Evolutionary conservation across 139 green algal species (phyloP), one percentile per base, ranked within the genome.

Genomic region (Limnomonas spitsbergensis): DNA sequence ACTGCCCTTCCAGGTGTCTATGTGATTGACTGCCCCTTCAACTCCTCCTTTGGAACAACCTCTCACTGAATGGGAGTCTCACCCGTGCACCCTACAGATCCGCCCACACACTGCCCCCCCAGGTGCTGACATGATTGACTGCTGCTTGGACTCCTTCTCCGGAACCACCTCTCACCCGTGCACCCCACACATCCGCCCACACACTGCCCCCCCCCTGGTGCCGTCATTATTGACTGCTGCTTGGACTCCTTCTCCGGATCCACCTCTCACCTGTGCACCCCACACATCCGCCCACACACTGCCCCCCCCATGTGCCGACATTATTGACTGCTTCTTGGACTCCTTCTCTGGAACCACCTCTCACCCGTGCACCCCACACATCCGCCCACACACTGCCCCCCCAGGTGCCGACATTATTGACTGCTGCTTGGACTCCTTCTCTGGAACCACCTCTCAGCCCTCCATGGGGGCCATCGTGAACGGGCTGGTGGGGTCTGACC

Each of bases 121-220:
- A n/a, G n/a, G n/a, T n/a, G n/a, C n/a, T n/a, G n/a, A 98, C 86
- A 93, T 97, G 38, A 80, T 97, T 1, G 94, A 98, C 80, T 88
- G 80, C 75, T 89, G 80, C 77, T 89, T 94, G 47, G 94, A 97
- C 87, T 87, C 82, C 69, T 96, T 98, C 92, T 90, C 84, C 32
- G 88, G 86, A 14, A 73, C 86, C 38, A 90, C 85, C 29, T 87
- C 84, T 27, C 93, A 98, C 78, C 93, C 93, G 0, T 89, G 80
- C 67, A 94, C n/a, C n/a, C n/a, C n/a, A n/a, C n/a, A n/a, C n/a
- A n/a, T n/a, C n/a, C n/a, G n/a, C n/a, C n/a, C n/a, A n/a, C n/a
- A n/a, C n/a, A n/a, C n/a, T n/a, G n/a, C 83, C 6, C n/a, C n/a
- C n/a, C n/a, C n/a, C n/a, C n/a, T n/a, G n/a, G n/a, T n/a, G n/a